Percentiles rank a stretch among this genome's conserved stretches.
Evolutionary conservation across 2,329 filamentous ascomycete species (phyloP).

Genomic region (Raffaelea deltoideospora): DNA sequence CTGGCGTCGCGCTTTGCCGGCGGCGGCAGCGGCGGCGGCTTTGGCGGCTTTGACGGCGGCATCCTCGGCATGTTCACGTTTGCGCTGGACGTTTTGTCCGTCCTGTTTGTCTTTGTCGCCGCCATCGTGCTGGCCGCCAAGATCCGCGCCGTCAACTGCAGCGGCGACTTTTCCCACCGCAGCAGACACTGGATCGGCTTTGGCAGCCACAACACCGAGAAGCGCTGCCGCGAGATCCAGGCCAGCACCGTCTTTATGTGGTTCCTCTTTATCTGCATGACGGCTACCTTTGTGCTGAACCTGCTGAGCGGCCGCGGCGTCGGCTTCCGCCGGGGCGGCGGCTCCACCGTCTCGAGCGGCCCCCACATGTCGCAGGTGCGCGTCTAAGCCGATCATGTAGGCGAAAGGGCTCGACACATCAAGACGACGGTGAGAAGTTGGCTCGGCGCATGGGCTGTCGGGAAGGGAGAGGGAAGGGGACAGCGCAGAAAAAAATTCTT

Average conservation of each 20-base stretch:
- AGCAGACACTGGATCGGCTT: conserved; percentile 46
- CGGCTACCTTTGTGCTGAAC: conserved; percentile 39
- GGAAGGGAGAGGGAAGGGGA: no score
- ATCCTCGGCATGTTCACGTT: conserved; percentile 38
- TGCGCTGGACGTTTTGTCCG: conserved; percentile 40
- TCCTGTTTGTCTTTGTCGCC: conserved; percentile 55
- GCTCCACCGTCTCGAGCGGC: conserved; percentile 24
- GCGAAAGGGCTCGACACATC: no score
- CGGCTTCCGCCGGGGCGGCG: conserved; percentile 24
- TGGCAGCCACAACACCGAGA: conserved; percentile 40
- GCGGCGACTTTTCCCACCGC: conserved; percentile 25
- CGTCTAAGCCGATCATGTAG: no score
- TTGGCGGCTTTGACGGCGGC: conserved; percentile 13
- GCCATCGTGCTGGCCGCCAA: conserved; percentile 57
- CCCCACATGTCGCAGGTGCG: no score
- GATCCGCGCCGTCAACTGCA: conserved; percentile 54
- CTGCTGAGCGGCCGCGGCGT: conserved; percentile 33
- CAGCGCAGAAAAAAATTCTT: no score
- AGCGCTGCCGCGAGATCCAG: conserved; percentile 62
- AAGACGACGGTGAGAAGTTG: no score
- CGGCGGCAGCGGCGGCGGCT: conserved; percentile 6
- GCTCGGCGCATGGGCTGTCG: no score
- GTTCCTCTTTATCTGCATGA: conserved; percentile 56
- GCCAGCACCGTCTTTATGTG: conserved; percentile 62
- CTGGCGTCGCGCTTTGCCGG: conserved; percentile 40